Evolutionary conservation across 345 rosid species (phyloP), one percentile per base, ranked within the genome.

Genomic region (Eucalyptus microcorys): DNA sequence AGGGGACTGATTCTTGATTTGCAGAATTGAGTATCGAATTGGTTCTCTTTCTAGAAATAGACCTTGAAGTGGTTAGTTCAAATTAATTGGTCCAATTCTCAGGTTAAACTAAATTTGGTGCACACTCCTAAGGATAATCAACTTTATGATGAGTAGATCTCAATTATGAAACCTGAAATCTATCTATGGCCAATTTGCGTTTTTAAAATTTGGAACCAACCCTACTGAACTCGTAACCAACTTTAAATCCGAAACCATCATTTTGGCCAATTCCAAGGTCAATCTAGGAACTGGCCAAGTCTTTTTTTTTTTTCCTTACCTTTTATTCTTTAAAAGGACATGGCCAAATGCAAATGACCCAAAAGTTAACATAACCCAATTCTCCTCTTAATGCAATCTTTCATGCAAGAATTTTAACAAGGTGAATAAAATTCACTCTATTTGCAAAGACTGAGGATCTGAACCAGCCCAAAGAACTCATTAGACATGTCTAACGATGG

Each of bases 131-230:
- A 15, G 37, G 37, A n/a, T 7, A 16, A 64, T 64, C 10, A 64
- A 7, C 4, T 64, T 12, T 64, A n/a, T 19, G 2, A 16, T 64
- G 71, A n/a, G 19, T 64, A 64, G 19, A 9, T 64, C 4, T 15
- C 37, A n/a, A 30, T n/a, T 15, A 14, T 30, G 9, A 30, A 64
- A 30, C 34, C 9, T 7, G 0, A 6, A 64, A 64, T 0, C 10
- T 14, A 14, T 32, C 37, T 16, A 64, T 3, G 21, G 37, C 5
- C 19, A n/a, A n/a, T n/a, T 7, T 15, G 21, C 17, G 1, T 27
- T 64, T 64, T 64, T n/a, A 14, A 8, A 64, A 64, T 32, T 64
- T 64, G 21, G 3, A 64, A 14, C 76, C 5, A 14, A 64, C 19
- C 3, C 14, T 64, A 4, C 14, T 64, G 37, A 64, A 14, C 8